phyloP scores from a whole-genome alignment of 345 rosid species.

The Moricandia arvensis region DNA sequence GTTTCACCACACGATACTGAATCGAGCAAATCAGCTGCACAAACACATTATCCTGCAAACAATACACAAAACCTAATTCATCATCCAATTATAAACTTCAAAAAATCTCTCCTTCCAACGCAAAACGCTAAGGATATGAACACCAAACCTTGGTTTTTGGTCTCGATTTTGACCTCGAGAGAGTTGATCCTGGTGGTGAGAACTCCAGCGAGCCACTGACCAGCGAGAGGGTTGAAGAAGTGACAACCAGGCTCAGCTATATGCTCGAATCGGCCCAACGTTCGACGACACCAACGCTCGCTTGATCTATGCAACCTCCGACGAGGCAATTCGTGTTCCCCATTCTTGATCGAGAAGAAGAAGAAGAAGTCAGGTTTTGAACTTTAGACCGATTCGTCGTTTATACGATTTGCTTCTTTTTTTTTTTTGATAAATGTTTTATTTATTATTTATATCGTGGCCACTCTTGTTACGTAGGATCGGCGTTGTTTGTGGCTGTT shows the following conservation, averaged over 20 bases:
- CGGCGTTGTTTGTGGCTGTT: too few species aligned
- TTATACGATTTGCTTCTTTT: conserved; percentile 4
- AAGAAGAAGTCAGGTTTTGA: background rate
- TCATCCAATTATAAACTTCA: background rate
- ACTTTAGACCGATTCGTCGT: conserved; percentile 5
- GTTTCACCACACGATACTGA: conserved; percentile 73
- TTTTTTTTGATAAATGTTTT: too few species aligned
- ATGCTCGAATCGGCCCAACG: conserved; percentile 85
- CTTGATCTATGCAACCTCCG: conserved; percentile 80
- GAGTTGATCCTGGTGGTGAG: conserved; percentile 87
- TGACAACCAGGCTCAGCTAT: conserved; percentile 87
- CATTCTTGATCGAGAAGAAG: conserved; percentile 40
- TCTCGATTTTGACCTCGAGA: conserved; percentile 87
- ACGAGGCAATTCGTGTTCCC: conserved; percentile 52
- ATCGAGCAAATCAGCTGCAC: conserved; percentile 94
- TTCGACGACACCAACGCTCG: conserved; percentile 78
- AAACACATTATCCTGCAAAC: conserved; percentile 84
- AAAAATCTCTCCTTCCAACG: background rate
- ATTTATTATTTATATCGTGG: too few species aligned
- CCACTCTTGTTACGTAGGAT: too few species aligned
- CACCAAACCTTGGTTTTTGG: conserved; percentile 78
- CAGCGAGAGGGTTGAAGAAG: conserved; percentile 65
- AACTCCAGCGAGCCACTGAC: conserved; percentile 76
- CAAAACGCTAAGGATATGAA: background rate
- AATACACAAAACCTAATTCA: background rate